Percentiles rank a stretch among this genome's conserved stretches.
Conservation (phyloP, 2,329 filamentous ascomycete genomes). For the Epichloe sp. region DNA sequence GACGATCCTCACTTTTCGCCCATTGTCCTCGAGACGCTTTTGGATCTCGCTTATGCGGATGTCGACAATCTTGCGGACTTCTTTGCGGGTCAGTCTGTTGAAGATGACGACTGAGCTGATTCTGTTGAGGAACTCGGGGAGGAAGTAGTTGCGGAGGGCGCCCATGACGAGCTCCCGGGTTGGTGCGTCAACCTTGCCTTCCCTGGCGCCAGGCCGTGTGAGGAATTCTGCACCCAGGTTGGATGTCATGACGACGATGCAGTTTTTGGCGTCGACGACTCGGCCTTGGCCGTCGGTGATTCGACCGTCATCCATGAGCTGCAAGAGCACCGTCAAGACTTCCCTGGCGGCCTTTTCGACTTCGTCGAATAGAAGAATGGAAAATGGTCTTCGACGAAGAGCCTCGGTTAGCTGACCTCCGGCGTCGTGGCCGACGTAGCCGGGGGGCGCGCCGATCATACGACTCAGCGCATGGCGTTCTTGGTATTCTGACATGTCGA, state of each 20-base stretch:
- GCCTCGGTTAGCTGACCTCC: constrained; percentile 93
- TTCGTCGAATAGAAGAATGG: constrained; percentile 93
- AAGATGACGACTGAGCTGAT: constrained; percentile 96
- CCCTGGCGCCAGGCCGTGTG: constrained; percentile 60
- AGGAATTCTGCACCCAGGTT: constrained; percentile 93
- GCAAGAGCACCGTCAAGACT: constrained; percentile 88
- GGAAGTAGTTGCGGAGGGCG: constrained; percentile 85
- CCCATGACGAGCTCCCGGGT: constrained; percentile 86
- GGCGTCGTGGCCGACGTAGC: constrained; percentile 92
- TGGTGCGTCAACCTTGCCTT: constrained; percentile 74
- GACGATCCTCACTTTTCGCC: constrained; percentile 73
- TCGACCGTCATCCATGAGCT: constrained; percentile 97
- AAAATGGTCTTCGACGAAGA: constrained; percentile 88
- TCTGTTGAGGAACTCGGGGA: constrained; percentile 96
- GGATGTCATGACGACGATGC: constrained; percentile 98
- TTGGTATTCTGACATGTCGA: constrained; percentile 99
- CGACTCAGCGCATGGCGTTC: constrained; percentile 89
- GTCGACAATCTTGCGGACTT: constrained; percentile 95
- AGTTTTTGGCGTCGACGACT: constrained; percentile 90
- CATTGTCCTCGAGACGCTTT: constrained; percentile 74
- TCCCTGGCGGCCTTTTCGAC: constrained; percentile 99
- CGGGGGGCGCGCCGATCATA: constrained; percentile 98
- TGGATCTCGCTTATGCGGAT: constrained; percentile 80
- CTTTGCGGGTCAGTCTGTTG: constrained; percentile 79
- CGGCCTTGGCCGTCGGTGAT: constrained; percentile 97